Percentiles rank a stretch among this genome's conserved stretches.
phyloP scores from a whole-genome alignment of 306 rosid species.

The Quercus wislizeni region DNA sequence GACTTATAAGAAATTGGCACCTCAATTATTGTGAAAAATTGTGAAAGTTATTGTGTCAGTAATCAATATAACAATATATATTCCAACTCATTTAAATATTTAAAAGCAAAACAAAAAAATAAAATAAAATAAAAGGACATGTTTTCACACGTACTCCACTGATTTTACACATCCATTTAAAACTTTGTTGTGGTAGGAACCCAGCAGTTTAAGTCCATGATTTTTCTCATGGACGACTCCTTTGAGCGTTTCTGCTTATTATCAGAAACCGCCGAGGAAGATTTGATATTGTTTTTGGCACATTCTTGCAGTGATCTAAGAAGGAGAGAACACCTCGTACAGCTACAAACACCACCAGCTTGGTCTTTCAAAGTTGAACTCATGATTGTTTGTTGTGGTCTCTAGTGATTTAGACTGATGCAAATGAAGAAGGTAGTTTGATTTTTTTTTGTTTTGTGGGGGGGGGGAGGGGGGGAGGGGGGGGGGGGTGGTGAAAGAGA shows the following conservation, averaged over 20 bases:
- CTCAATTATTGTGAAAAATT: too few relatives aligned
- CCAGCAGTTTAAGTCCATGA: conserved; percentile 64
- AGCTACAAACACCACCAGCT: conserved; percentile 53
- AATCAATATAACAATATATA: too few relatives aligned
- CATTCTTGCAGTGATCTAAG: conserved; percentile 49
- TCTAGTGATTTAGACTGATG: not conserved
- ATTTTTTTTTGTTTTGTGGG: too few relatives aligned
- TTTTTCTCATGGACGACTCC: conserved; percentile 53
- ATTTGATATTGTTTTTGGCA: conserved; percentile 45
- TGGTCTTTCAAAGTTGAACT: conserved; percentile 65
- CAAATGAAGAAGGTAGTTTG: too few relatives aligned
- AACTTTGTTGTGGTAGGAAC: conserved; percentile 72
- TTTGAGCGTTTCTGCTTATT: conserved; percentile 34
- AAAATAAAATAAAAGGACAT: too few relatives aligned
- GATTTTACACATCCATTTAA: not conserved
- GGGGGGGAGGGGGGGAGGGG: too few relatives aligned
- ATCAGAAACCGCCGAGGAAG: conserved; percentile 42
- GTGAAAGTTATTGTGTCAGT: too few relatives aligned
- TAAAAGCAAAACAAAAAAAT: too few relatives aligned
- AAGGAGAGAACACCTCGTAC: conserved; percentile 42
- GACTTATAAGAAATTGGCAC: too few relatives aligned
- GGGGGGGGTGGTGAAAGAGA: too few relatives aligned
- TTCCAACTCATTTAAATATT: too few relatives aligned
- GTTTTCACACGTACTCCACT: too few relatives aligned
- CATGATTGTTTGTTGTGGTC: conserved; percentile 13